phyloP scores from a whole-genome alignment of 371 early-diverging fungal species.

The Encephalitozoon cuniculi region DNA sequence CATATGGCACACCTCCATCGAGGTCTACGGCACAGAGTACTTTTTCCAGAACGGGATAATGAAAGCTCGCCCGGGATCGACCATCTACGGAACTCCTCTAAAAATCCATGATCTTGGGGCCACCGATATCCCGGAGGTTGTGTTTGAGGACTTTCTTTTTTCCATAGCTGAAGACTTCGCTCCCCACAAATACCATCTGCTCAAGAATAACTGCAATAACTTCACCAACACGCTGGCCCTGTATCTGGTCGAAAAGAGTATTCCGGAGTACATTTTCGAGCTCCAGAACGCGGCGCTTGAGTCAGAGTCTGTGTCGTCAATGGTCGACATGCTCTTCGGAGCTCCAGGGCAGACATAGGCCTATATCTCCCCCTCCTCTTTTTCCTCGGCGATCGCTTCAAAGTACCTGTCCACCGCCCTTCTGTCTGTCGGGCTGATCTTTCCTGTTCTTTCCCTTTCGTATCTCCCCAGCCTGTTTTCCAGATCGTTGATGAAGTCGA shows the following conservation, averaged over 20 bases:
- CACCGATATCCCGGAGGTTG: conserved; percentile 36
- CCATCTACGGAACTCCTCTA: conserved; percentile 38
- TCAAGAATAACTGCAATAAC: conserved; percentile 60
- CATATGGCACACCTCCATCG: conserved; percentile 73
- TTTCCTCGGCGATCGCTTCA: neutral
- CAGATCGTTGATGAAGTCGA: conserved; percentile 1
- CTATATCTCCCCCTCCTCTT: conserved; percentile 29
- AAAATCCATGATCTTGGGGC: conserved; percentile 44
- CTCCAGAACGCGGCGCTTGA: conserved; percentile 40
- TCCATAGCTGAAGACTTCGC: conserved; percentile 32
- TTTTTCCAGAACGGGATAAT: conserved; percentile 69
- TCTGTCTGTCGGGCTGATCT: neutral
- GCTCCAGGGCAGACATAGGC: neutral
- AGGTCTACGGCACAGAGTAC: conserved; percentile 73
- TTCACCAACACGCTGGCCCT: conserved; percentile 48
- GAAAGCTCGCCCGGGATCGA: conserved; percentile 31
- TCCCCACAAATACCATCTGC: conserved; percentile 50
- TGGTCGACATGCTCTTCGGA: neutral
- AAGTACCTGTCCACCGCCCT: conserved; percentile 8
- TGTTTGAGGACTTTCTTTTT: conserved; percentile 44
- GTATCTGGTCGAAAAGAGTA: conserved; percentile 44
- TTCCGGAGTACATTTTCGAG: conserved; percentile 58
- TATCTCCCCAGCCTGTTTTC: neutral
- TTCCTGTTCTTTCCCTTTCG: neutral
- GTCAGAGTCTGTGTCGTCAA: neutral